These are phyloP conservation scores for Aspergillus sp. DNA, from an alignment of 2,329 filamentous ascomycete species.

Conservation along the genomic window DNA sequence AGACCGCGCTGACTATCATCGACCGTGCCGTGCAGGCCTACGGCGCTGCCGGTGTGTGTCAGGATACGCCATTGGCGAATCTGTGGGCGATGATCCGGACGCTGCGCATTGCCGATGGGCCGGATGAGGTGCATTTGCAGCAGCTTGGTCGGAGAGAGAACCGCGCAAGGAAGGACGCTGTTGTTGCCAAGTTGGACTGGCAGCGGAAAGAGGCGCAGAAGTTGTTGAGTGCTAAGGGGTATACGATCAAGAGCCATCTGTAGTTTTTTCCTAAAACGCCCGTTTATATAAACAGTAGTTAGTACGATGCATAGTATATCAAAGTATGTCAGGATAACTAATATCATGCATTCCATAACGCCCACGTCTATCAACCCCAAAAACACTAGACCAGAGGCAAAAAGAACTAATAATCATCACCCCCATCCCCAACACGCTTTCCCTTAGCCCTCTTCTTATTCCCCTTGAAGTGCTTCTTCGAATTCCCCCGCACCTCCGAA, in stretches of 20 bases:
- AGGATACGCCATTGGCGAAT: slow-evolving; percentile 83
- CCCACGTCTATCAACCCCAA: background rate
- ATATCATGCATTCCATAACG: background rate
- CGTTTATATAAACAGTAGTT: no score
- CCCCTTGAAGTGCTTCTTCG: slow-evolving; percentile 71
- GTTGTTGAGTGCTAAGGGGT: slow-evolving; percentile 30
- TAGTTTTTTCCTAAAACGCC: slow-evolving; percentile 5
- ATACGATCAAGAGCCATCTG: slow-evolving; percentile 30
- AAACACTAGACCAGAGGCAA: slow-evolving; percentile 5
- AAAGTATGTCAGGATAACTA: background rate
- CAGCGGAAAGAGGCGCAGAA: slow-evolving; percentile 33
- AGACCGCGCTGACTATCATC: slow-evolving; percentile 74
- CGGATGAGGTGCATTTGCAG: slow-evolving; percentile 84
- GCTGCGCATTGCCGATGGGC: slow-evolving; percentile 80
- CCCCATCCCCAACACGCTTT: slow-evolving; percentile 17
- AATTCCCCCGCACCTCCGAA: slow-evolving; percentile 56
- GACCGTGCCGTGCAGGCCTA: slow-evolving; percentile 92
- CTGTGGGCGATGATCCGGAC: slow-evolving; percentile 78
- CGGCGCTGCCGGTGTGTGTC: slow-evolving; percentile 80
- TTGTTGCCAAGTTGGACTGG: slow-evolving; percentile 36
- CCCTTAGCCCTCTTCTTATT: slow-evolving; percentile 31
- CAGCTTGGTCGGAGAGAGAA: slow-evolving; percentile 50
- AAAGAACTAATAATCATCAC: slow-evolving; percentile 24
- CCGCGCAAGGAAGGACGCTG: slow-evolving; percentile 39
- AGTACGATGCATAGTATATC: background rate